Base-by-base conservation (phyloP, 352 stramenopile species). In the Bremia lactucae region DNA sequence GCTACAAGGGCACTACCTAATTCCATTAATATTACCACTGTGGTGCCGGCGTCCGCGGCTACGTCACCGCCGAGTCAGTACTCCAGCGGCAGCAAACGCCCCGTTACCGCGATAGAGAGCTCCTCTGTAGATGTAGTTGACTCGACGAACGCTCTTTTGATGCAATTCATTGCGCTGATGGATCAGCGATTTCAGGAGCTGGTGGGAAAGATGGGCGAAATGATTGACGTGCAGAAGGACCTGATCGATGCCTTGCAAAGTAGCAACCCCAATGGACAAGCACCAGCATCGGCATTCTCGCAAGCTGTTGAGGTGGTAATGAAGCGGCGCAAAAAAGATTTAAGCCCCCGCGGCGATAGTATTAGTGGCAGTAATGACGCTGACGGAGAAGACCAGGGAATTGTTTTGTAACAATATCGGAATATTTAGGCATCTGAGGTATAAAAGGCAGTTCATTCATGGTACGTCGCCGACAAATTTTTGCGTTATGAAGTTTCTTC, bases 181-280 rank as follows among this genome's bases (percentile, higher is more conserved):
- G 69, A 89, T 34, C 69, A 68, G 31, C 69, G 73, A 8, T 83
- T 83, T 42, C 72, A 83, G 40, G 76, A 89, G 39, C 56, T 89
- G n/a, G 57, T 76, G 21, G 46, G 63, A 41, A 87, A 83, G 49
- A 79, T 89, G 69, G 56, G 67, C 34, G 66, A 86, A 28, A 77
- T 88, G 61, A 72, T 86, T 29, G 72, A 85, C 25, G 69, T 73
- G 22, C 76, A 88, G 52, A 74, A 73, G 28, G 58, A 80, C 28
- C 50, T 88, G 24, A 72, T 85, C 20, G 67, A 82, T 34, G 68
- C 68, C 11, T 46, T 86, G 36, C 65, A 75, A 46, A 49, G 43
- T 16, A 76, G 52, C 15, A 59, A 69, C 31, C 49, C 60, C n/a
- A 58, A 42, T 37, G 43, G 63, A 24, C 54, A 65, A 37, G 48